Base-by-base conservation (phyloP, 2,329 filamentous ascomycete species). In the Fusarium mexicanum region DNA sequence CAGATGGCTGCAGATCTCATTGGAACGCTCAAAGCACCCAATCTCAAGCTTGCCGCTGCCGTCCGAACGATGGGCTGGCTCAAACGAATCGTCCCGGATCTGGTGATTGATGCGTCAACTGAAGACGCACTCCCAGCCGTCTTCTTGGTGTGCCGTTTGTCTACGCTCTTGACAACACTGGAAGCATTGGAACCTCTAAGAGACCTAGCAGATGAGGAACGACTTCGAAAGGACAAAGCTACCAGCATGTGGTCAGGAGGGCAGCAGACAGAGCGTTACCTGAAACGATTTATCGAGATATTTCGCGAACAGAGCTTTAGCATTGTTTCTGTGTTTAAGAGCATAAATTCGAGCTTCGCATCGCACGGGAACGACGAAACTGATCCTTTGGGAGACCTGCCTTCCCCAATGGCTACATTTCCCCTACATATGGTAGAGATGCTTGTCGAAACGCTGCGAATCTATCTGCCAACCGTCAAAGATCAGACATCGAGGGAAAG, bases 251-350 rank as follows among this genome's bases (percentile, higher is more conserved):
- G 88, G 89, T 90, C 88, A 6, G 90, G 90, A 2, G 96, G 96
- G 0, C 95, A 97, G 79, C 96, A 98, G 81, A 98, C 95, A 2
- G 96, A 98, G 82, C 90, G 95, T 59, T 99, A 95, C 78, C 85
- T 99, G 48, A 99, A 98, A 82, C 90, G 95, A 54, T 99, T 97
- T 82, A 94, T 99, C 77, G 96, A 99, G 81, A 95, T 99, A 35
- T 98, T 98, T 81, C 93, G 96, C 60, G 96, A 99, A 83, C 96
- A 99, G 83, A 98, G 94, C 80, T 99, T 99, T 81, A 93, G 92
- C 48, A 97, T 98, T 69, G 91, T 98, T 35, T 97, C 94, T 67
- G 94, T 98, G 88, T 98, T 97, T 83, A 94, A 92, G 78, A 96
- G 93, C 78, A 94, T 98, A 1, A 86, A 89, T 7, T 87, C 90